Conservation (phyloP, 805 yeast genomes). For the Clavispora santaluciae region DNA sequence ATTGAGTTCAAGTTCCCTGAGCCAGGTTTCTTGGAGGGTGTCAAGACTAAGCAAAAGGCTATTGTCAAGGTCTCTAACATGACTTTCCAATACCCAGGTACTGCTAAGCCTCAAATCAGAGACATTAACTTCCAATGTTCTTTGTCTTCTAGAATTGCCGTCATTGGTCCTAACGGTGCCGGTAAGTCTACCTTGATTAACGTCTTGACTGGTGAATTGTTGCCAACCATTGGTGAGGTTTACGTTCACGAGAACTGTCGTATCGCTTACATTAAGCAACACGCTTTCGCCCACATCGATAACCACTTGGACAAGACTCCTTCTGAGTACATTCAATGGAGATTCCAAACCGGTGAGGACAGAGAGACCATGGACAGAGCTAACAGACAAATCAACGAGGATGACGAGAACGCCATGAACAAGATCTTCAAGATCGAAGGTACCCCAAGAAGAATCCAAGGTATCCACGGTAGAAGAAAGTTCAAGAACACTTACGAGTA, state of each 20-base stretch:
- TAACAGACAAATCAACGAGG: constrained; percentile 95
- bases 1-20: constrained; percentile 97
- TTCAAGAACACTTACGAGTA: constrained; percentile 99
- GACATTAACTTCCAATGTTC: constrained; percentile 98
- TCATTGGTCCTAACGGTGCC: constrained; percentile 99
- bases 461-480: constrained; percentile 95
- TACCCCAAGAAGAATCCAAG: constrained; percentile 94
- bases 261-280: constrained; percentile 99
- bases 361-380: constrained; percentile 99
- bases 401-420: constrained; percentile 98
- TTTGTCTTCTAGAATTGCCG: constrained; percentile 98
- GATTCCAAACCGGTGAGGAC: constrained; percentile 99
- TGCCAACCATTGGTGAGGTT: constrained; percentile 98
- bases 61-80: constrained; percentile 96
- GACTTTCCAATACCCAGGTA: constrained; percentile 99
- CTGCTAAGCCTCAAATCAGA: constrained; percentile 86
- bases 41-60: constrained; percentile 99
- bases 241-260: constrained; percentile 99
- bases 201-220: constrained; percentile 98
- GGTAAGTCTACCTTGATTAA: constrained; percentile 99
- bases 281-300: constrained; percentile 99
- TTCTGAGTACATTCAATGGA: constrained; percentile 99
- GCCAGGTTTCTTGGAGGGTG: constrained; percentile 99
- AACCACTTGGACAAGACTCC: constrained; percentile 99
- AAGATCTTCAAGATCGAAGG: constrained; percentile 99